These are phyloP conservation scores for Diplotaxis tenuifolia DNA, from an alignment of 345 rosid genomes.

Conservation along the genomic window DNA sequence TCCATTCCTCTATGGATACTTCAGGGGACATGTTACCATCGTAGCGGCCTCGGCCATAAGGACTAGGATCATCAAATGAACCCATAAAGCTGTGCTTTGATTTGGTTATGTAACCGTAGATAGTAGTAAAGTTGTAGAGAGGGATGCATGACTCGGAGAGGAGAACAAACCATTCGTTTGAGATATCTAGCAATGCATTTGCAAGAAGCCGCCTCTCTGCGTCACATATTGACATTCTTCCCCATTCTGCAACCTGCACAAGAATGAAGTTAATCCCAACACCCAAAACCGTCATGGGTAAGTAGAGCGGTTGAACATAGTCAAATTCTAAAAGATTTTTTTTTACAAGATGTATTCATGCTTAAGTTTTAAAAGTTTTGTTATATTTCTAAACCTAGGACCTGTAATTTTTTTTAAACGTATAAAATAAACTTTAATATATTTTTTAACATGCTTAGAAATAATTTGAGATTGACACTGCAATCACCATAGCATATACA, in stretches of 20 bases:
- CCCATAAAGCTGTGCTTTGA: constrained; percentile 74
- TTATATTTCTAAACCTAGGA: too few species aligned
- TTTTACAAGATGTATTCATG: too few species aligned
- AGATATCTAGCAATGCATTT: constrained; percentile 84
- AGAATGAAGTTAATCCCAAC: constrained; percentile 3
- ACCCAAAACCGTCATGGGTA: too few species aligned
- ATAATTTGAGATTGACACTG: too few species aligned
- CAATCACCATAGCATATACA: neutral
- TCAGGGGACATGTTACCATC: constrained; percentile 66
- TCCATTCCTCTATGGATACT: constrained; percentile 69
- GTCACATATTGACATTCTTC: constrained; percentile 92
- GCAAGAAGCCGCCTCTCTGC: constrained; percentile 90
- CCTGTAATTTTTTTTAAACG: too few species aligned
- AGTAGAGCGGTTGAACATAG: too few species aligned
- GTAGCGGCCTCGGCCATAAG: constrained; percentile 84
- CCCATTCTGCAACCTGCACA: constrained; percentile 83
- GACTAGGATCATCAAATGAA: constrained; percentile 81
- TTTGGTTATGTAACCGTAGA: constrained; percentile 54
- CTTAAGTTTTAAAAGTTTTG: too few species aligned
- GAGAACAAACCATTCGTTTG: constrained; percentile 83
- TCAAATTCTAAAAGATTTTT: too few species aligned
- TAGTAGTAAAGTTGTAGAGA: constrained; percentile 62
- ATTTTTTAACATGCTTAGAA: too few species aligned
- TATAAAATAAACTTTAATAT: too few species aligned
- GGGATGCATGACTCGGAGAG: constrained; percentile 96